Evolutionary conservation across 805 yeast species (phyloP).

Genomic region (Yarrowia divulgata): DNA sequence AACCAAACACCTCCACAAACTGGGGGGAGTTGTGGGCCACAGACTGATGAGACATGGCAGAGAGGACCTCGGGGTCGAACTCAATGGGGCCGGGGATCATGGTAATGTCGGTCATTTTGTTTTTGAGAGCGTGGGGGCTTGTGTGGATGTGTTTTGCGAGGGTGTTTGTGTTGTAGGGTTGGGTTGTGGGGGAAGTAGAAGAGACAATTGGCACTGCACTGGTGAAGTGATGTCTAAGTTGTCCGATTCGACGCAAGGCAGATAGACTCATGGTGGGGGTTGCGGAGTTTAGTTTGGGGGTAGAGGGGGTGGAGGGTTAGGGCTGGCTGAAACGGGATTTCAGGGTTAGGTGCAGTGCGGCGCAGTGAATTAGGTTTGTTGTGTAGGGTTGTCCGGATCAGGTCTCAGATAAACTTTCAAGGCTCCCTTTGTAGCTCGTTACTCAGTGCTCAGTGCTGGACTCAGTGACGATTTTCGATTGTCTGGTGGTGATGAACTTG

Average conservation of each 20-base stretch:
- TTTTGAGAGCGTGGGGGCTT: conserved; percentile 22
- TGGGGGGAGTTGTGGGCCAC: conserved; percentile 91
- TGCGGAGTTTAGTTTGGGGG: conserved; percentile 15
- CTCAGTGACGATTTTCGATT: conserved; percentile 38
- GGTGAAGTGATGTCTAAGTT: conserved; percentile 29
- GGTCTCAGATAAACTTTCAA: neutral
- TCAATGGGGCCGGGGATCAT: conserved; percentile 89
- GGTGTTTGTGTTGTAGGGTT: conserved; percentile 18
- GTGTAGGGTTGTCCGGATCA: neutral
- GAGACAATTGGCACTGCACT: conserved; percentile 39
- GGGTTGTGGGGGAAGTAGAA: conserved; percentile 18
- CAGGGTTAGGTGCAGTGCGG: neutral
- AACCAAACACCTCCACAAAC: conserved; percentile 75
- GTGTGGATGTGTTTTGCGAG: conserved; percentile 30
- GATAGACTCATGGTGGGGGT: conserved; percentile 33
- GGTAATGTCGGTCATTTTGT: conserved; percentile 48
- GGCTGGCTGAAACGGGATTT: neutral
- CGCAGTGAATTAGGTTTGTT: neutral
- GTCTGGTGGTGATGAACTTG: conserved; percentile 37
- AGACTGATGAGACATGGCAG: conserved; percentile 82
- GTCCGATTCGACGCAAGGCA: conserved; percentile 34
- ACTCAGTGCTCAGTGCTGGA: conserved; percentile 37
- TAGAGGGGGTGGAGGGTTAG: neutral
- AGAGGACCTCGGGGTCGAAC: conserved; percentile 78
- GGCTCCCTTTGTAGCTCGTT: conserved; percentile 7